Evolutionary conservation across 2,329 filamentous ascomycete genomes (phyloP).

Genomic region (Aspergillus sp.): DNA sequence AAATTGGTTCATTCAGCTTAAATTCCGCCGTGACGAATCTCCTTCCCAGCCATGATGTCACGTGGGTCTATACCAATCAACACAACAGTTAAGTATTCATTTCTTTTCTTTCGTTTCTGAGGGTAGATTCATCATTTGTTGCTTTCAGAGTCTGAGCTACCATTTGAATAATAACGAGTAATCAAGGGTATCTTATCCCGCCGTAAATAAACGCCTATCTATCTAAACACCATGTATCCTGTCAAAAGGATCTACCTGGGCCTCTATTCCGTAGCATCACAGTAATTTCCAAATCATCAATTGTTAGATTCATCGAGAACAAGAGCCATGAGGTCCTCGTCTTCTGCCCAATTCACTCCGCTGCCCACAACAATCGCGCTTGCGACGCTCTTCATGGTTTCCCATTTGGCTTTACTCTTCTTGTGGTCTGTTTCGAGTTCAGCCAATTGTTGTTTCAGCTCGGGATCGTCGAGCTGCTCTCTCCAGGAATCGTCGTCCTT

Average conservation of each 20-base stretch:
- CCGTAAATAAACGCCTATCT: constrained; percentile 14
- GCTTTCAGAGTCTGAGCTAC: neutral
- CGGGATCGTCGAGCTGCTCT: constrained; percentile 55
- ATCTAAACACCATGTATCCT: neutral
- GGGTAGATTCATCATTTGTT: neutral
- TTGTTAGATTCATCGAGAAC: constrained; percentile 69
- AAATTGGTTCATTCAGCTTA: neutral
- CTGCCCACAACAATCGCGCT: constrained; percentile 78
- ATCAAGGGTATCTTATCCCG: constrained; percentile 2
- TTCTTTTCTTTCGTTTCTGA: neutral
- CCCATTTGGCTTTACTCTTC: constrained; percentile 66
- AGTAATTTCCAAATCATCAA: constrained; percentile 22
- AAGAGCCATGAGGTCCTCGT: constrained; percentile 66
- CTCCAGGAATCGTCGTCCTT: constrained; percentile 54
- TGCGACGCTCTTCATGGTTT: constrained; percentile 74
- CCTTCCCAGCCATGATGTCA: constrained; percentile 22
- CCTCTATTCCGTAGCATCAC: neutral
- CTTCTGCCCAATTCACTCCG: constrained; percentile 76
- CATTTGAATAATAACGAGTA: neutral
- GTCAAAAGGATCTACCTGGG: neutral
- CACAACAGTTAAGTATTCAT: neutral
- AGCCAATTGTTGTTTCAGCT: constrained; percentile 56
- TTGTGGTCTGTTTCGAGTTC: constrained; percentile 61
- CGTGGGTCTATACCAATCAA: constrained; percentile 17
- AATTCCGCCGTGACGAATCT: constrained; percentile 15